Evolutionary conservation across 768 basidiomycete genomes (phyloP), one percentile per base, ranked within the genome.

Genomic region (Russula virescens): DNA sequence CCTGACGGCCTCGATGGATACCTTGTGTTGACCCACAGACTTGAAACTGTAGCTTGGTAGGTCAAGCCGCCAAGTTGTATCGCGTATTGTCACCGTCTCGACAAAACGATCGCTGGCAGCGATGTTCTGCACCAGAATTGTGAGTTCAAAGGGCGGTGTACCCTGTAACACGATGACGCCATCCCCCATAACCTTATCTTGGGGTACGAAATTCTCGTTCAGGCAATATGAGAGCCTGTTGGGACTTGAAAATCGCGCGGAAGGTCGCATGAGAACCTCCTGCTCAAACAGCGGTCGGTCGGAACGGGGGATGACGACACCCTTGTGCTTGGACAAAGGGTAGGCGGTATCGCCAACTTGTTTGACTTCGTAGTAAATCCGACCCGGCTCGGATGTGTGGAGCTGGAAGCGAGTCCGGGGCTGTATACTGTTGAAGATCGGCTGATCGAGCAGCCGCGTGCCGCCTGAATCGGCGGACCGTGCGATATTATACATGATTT

Each of bases 331-430:
- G 21, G 84, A 80, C 26, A 93, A 80, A 13, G 90, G 89, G 72
- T 95, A 95, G 8, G 89, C 85, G 0, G 85, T 79, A 71, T 98
- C 95, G 5, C 89, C 91, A 34, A 97, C 83, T 70, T 90, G 89
- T 66, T 91, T 87, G 65, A 98, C 88, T 71, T 94, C 91, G 69
- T 97, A 98, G 70, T 86, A 91, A 71, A 94, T 86, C 51, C 86
- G 81, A 7, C 93, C 93, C 14, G 91, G 79, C 23, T 81, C 82
- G 0, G 85, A 82, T 0, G 91, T 94, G 60, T 86, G 88, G 21
- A 94, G 77, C 65, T 92, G 89, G 76, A 94, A 88, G 50, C 89
- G 83, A 4, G 89, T 88, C 46, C 82, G 81, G 11, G 84, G 79
- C 67, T 92, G 90, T 45, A 94, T 91, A 70, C 91, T 92, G 73